These are phyloP conservation scores for Aspergillus tubingensis DNA, from an alignment of 2,329 filamentous ascomycete species.

Conservation along the genomic window DNA sequence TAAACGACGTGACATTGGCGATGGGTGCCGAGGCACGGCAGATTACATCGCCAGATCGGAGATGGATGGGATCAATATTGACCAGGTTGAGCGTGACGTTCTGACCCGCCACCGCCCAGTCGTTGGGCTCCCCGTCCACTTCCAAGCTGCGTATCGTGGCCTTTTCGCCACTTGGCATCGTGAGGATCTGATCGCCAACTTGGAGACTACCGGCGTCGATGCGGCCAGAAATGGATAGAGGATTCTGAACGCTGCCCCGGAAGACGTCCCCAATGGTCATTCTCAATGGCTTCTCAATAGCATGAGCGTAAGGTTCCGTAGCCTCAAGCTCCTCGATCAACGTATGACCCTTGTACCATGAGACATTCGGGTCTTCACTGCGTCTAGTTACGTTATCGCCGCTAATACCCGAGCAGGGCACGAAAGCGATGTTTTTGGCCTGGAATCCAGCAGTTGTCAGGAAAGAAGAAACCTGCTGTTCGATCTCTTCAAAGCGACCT, in stretches of 20 bases:
- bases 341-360: constrained; percentile 81
- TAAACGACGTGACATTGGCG: constrained; percentile 70
- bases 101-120: constrained; percentile 93
- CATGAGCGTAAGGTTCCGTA: constrained; percentile 71
- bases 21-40: constrained; percentile 71
- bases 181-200: constrained; percentile 74
- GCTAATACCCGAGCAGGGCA: constrained; percentile 85
- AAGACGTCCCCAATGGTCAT: constrained; percentile 89
- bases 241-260: constrained; percentile 74
- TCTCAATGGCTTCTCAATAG: constrained; percentile 76
- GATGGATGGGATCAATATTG: constrained; percentile 80
- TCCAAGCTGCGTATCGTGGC: constrained; percentile 81
- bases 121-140: constrained; percentile 68
- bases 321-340: constrained; percentile 81
- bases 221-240: constrained; percentile 81
- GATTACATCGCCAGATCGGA: constrained; percentile 83
- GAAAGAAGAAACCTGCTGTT: constrained; percentile 79
- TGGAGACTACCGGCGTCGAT: constrained; percentile 84
- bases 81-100: constrained; percentile 81
- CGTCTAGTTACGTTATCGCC: constrained; percentile 77
- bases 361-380: constrained; percentile 51
- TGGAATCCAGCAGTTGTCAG: constrained; percentile 80
- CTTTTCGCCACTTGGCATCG: constrained; percentile 78
- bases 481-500: constrained; percentile 81
- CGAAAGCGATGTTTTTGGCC: constrained; percentile 76